phyloP scores from a whole-genome alignment of 1,139 yeast species.

The Blastobotrys petasosporus region DNA sequence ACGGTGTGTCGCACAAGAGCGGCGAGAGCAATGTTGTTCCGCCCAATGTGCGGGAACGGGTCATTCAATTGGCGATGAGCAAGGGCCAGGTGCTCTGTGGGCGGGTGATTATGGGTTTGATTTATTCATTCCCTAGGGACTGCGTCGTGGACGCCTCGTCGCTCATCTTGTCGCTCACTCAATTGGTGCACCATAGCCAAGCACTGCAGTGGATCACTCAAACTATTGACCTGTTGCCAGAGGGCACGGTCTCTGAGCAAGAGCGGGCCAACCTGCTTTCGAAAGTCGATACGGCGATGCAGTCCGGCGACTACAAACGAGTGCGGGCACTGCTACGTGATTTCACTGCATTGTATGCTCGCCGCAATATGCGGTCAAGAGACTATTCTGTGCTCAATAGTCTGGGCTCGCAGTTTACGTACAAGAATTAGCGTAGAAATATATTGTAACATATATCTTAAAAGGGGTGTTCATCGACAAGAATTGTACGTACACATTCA shows the following conservation, averaged over 20 bases:
- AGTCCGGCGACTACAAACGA: slow-evolving; percentile 65
- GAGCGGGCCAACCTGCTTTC: slow-evolving; percentile 59
- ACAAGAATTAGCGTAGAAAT: slow-evolving; percentile 4
- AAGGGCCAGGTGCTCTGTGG: slow-evolving; percentile 56
- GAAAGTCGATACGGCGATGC: slow-evolving; percentile 54
- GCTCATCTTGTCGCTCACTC: slow-evolving; percentile 58
- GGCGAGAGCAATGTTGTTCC: slow-evolving; percentile 35
- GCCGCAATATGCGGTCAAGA: slow-evolving; percentile 50
- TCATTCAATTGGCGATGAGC: slow-evolving; percentile 40
- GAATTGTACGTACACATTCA: slow-evolving; percentile 12
- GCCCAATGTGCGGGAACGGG: slow-evolving; percentile 44
- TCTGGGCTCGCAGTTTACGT: slow-evolving; percentile 5
- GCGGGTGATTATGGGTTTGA: slow-evolving; percentile 57
- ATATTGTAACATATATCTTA: neutral
- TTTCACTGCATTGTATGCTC: slow-evolving; percentile 74
- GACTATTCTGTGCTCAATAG: neutral
- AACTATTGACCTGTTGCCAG: slow-evolving; percentile 51
- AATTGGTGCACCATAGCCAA: slow-evolving; percentile 42
- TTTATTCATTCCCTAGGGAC: slow-evolving; percentile 67
- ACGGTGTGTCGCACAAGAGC: too few relatives aligned
- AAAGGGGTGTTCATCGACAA: neutral
- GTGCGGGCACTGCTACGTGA: slow-evolving; percentile 65
- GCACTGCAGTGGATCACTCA: slow-evolving; percentile 56
- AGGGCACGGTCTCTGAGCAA: slow-evolving; percentile 52
- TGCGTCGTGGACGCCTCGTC: slow-evolving; percentile 72